A percentile compares a stretch with the other conserved stretches of the same genome.
Evolutionary conservation across 805 yeast genomes (phyloP).

Genomic region (Ogataea trehaloabstinens): DNA sequence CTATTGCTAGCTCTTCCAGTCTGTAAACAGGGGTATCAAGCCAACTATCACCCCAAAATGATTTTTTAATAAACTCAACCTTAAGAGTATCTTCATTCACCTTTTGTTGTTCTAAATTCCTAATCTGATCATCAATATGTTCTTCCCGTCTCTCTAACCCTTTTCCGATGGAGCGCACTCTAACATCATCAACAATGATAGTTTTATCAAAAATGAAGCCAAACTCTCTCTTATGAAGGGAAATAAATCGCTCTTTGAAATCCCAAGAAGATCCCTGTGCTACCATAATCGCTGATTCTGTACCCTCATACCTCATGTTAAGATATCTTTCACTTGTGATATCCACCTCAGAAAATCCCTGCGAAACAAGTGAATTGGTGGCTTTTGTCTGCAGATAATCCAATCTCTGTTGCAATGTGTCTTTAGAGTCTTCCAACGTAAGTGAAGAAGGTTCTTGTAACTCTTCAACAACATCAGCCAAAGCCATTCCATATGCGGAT

Average conservation of each 20-base stretch:
- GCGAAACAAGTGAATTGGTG: conserved; percentile 37
- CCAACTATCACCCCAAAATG: conserved; percentile 3
- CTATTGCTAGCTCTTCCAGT: conserved; percentile 49
- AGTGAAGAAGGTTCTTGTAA: conserved; percentile 64
- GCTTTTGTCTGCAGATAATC: conserved; percentile 43
- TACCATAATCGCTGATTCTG: conserved; percentile 83
- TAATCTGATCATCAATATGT: conserved; percentile 21
- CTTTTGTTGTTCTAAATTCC: conserved; percentile 50
- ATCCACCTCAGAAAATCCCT: conserved; percentile 42
- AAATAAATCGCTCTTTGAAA: conserved; percentile 42
- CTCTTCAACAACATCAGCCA: conserved; percentile 81
- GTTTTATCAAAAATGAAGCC: conserved; percentile 59
- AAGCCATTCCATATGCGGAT: conserved; percentile 53
- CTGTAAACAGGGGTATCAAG: conserved; percentile 50
- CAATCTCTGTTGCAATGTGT: conserved; percentile 43
- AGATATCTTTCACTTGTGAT: conserved; percentile 26
- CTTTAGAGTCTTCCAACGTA: conserved; percentile 32
- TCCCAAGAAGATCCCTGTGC: conserved; percentile 27
- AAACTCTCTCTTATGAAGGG: conserved; percentile 64
- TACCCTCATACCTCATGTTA: conserved; percentile 79
- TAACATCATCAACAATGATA: conserved; percentile 63
- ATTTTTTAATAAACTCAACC: conserved; percentile 33
- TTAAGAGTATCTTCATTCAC: conserved; percentile 33
- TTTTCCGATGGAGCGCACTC: conserved; percentile 70
- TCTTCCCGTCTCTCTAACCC: conserved; percentile 33